Percentiles rank a stretch among this genome's conserved stretches.
These are phyloP conservation scores for Entomophthora muscae DNA, from an alignment of 371 early-diverging fungal genomes.

Conservation along the genomic window DNA sequence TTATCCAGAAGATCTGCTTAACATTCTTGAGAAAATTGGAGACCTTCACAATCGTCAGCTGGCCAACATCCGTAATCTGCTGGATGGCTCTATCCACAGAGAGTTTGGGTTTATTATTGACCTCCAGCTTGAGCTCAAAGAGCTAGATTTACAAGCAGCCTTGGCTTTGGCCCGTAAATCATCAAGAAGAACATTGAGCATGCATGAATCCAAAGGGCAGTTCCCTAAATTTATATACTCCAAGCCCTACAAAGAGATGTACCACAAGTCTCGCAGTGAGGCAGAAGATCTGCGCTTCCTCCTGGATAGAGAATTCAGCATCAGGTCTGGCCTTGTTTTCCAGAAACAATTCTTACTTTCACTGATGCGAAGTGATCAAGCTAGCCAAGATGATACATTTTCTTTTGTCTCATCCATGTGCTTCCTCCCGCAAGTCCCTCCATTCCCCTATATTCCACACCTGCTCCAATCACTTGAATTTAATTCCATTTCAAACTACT, in stretches of 20 bases:
- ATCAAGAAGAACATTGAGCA: too few species aligned
- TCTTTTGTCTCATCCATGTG: background rate
- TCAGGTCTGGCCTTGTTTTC: background rate
- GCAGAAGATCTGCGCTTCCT: background rate
- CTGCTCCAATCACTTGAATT: background rate
- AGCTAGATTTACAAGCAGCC: background rate
- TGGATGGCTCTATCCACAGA: background rate
- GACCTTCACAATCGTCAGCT: background rate
- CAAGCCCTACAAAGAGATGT: background rate
- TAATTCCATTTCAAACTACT: background rate
- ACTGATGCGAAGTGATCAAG: background rate
- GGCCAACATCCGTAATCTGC: background rate
- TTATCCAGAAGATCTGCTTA: background rate
- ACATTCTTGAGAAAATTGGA: background rate
- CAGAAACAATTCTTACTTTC: background rate
- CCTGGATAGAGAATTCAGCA: background rate
- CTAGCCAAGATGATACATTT: background rate
- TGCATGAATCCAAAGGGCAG: background rate
- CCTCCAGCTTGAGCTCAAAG: background rate
- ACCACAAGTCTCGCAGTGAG: background rate
- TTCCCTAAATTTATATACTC: background rate
- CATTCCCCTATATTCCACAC: background rate
- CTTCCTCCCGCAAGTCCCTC: background rate
- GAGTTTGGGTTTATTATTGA: background rate
- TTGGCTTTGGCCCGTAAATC: background rate